Base-by-base conservation (phyloP, 352 stramenopile genomes). In the Blastocystis sp. region DNA sequence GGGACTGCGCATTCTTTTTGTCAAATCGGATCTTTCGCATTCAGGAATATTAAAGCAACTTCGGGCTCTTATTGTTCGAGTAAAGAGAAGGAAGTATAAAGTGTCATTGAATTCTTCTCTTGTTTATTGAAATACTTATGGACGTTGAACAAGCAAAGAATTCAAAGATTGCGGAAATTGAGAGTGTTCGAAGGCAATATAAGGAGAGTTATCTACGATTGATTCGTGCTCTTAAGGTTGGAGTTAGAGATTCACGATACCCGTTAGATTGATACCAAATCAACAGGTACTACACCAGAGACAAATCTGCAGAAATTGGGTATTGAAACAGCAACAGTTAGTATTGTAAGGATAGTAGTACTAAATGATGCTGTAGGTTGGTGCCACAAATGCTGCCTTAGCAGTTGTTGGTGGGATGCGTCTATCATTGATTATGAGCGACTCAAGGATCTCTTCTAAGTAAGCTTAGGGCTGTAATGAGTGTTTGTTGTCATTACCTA, bases 1-100 rank as follows among this genome's bases (percentile, higher is more conserved):
- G 14, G n/a, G 29, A n/a, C n/a, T 83, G 43, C 43, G 71, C 16
- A 83, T 83, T 29, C 7, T 83, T 19, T 83, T 65, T 83, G 57
- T 37, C 27, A 11, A n/a, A 24, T 43, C 29, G 3, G 35, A 32
- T 49, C 29, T n/a, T 42, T 43, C n/a, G 0, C 32, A 66, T n/a
- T 27, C 49, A 11, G 21, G 12, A 12, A 24, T 52, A 6, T 14
- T 42, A 42, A 21, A n/a, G 1, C 12, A 65, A 0, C 12, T 83
- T 43, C 29, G 24, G 14, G 7, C 37, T 19, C 14, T 59, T 21
- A 27, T 83, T 9, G n/a, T 37, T 1, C 19, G 66, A 27, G 71
- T 83, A 56, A 42, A 39, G 35, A 4, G 29, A 42, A 66, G 35
- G 27, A 67, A 83, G 51, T 83, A 83, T 66, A 35, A 11, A 51